Conservation (phyloP, 164 flowering plant species). For the Liquidambar formosana region DNA sequence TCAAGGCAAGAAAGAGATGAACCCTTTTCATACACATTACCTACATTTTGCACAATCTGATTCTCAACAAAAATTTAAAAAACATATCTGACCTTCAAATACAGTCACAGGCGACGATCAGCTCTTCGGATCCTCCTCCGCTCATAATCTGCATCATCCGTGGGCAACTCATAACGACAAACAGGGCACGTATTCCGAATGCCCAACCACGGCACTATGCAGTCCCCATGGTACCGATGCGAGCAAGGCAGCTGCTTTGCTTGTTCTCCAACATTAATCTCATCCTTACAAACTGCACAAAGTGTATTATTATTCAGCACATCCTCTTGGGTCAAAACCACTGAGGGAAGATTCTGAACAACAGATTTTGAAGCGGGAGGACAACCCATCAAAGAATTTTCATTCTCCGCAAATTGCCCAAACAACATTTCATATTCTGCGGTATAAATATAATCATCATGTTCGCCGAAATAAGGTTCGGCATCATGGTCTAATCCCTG, state of each 20-base stretch:
- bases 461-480: constrained; percentile 32
- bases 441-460: constrained; percentile 36
- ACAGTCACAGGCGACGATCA: constrained; percentile 18
- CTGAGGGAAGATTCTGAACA: constrained; percentile 39
- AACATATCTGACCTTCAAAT: neutral
- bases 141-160: constrained; percentile 63
- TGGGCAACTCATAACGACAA: constrained; percentile 60
- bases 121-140: constrained; percentile 30
- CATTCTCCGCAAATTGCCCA: constrained; percentile 51
- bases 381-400: constrained; percentile 23
- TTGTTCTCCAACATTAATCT: constrained; percentile 39
- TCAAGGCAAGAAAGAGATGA: neutral
- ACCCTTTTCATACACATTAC: constrained; percentile 12
- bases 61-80: constrained; percentile 13
- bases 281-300: constrained; percentile 71
- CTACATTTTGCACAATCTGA: constrained; percentile 18
- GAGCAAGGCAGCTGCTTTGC: constrained; percentile 55
- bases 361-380: constrained; percentile 50
- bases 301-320: constrained; percentile 27
- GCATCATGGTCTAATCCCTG: constrained; percentile 20
- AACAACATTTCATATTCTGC: constrained; percentile 49
- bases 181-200: constrained; percentile 68
- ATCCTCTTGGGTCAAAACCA: constrained; percentile 39
- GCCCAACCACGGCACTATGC: constrained; percentile 60
- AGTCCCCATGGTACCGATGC: constrained; percentile 58